Percentiles rank a stretch among this genome's conserved stretches.
Evolutionary conservation across 805 yeast genomes (phyloP).

Genomic region (Lipomyces spencermartinsiae): DNA sequence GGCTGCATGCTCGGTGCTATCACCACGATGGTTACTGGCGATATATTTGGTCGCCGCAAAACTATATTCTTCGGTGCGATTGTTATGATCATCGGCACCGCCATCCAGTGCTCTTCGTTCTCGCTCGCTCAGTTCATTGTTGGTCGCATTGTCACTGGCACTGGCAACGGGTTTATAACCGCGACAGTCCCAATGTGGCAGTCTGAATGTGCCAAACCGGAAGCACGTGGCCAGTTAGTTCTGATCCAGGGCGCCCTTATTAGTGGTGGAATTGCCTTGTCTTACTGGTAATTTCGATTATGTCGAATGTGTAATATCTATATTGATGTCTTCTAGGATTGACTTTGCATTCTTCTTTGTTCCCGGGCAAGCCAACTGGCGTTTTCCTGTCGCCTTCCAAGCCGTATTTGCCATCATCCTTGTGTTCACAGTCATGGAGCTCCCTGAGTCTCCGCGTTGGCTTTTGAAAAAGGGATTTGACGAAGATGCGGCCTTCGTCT

Average conservation of each 20-base stretch:
- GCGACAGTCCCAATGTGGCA: slow-evolving; percentile 84
- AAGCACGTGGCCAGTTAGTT: slow-evolving; percentile 70
- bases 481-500: slow-evolving; percentile 56
- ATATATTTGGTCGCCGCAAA: slow-evolving; percentile 68
- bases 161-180: slow-evolving; percentile 78
- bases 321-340: slow-evolving; percentile 42
- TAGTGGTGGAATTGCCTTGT: slow-evolving; percentile 74
- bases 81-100: slow-evolving; percentile 65
- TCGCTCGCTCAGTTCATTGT: slow-evolving; percentile 73
- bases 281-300: slow-evolving; percentile 59
- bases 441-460: slow-evolving; percentile 91
- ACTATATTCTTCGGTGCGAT: slow-evolving; percentile 61
- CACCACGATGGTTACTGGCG: slow-evolving; percentile 66
- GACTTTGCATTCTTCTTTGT: slow-evolving; percentile 74
- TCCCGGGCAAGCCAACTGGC: slow-evolving; percentile 57
- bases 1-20: slow-evolving; percentile 81
- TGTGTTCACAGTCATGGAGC: slow-evolving; percentile 55
- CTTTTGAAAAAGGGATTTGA: slow-evolving; percentile 72
- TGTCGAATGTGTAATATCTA: neutral
- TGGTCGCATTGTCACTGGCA: slow-evolving; percentile 74
- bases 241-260: slow-evolving; percentile 74
- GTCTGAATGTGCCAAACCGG: slow-evolving; percentile 73
- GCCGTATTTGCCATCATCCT: slow-evolving; percentile 64
- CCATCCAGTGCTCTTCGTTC: slow-evolving; percentile 61
- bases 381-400: slow-evolving; percentile 81